These are phyloP conservation scores for Botrytis pseudocinerea DNA, from an alignment of 2,329 filamentous ascomycete species.

Conservation along the genomic window DNA sequence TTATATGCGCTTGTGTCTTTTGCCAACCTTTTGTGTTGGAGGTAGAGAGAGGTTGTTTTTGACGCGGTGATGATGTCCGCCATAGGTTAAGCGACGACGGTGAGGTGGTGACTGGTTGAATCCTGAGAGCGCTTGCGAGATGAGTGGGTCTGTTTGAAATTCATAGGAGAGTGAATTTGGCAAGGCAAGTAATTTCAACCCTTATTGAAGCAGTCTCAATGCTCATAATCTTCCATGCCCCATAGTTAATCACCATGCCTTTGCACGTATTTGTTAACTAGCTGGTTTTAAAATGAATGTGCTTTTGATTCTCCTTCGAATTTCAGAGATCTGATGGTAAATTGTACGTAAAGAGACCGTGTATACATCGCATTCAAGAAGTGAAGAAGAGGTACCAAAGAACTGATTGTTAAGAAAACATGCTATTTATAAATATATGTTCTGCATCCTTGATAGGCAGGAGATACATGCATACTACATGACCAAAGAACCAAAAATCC, in stretches of 20 bases:
- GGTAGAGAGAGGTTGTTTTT: background rate
- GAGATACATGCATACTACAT: background rate
- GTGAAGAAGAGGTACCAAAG: background rate
- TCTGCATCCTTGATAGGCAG: slow-evolving; percentile 6
- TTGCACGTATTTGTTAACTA: background rate
- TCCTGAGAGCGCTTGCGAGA: background rate
- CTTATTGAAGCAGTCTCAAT: background rate
- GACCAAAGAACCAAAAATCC: background rate
- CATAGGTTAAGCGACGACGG: background rate
- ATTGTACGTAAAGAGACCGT: background rate
- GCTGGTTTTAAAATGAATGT: background rate
- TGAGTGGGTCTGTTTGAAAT: background rate
- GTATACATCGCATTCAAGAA: background rate
- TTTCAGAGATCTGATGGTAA: too few species aligned
- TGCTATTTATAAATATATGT: background rate
- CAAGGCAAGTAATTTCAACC: background rate
- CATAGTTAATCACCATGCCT: background rate
- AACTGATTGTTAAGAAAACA: background rate
- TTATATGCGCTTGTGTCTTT: background rate
- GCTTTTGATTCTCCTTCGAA: background rate
- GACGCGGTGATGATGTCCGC: background rate
- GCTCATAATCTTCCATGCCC: background rate
- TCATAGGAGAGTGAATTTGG: background rate
- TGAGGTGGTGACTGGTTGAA: background rate
- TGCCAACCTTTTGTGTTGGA: background rate